These are phyloP conservation scores for Trametes cingulata DNA, from an alignment of 768 basidiomycete species.

Conservation along the genomic window DNA sequence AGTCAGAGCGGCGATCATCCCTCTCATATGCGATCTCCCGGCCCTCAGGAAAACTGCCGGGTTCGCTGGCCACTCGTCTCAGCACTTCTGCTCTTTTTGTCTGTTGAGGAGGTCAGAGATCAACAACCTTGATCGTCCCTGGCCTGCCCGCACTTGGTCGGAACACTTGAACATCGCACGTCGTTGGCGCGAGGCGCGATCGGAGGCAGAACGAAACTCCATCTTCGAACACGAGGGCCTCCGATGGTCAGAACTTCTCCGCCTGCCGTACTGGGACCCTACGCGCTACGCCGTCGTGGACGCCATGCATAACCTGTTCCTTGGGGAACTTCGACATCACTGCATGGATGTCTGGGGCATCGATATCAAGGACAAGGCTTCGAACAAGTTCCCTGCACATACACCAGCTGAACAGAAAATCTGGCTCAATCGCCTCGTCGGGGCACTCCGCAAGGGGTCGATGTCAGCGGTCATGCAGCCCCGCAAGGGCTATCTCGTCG, in stretches of 20 bases:
- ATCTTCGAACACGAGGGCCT: constrained; percentile 25
- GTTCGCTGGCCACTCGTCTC: constrained; percentile 23
- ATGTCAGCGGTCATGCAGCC: not conserved
- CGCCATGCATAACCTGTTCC: constrained; percentile 31
- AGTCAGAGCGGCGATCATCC: constrained; percentile 10
- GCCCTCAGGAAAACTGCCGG: constrained; percentile 33
- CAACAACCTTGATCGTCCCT: not conserved
- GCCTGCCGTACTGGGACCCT: constrained; percentile 32
- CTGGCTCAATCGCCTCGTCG: not conserved
- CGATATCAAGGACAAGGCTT: not conserved
- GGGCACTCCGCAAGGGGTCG: not conserved
- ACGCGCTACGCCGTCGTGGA: constrained; percentile 24
- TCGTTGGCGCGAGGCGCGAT: constrained; percentile 21
- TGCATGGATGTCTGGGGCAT: not conserved
- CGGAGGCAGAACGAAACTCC: not conserved
- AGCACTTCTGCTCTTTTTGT: constrained; percentile 38
- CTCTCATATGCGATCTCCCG: constrained; percentile 36
- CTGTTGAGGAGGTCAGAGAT: not conserved
- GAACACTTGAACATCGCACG: not conserved
- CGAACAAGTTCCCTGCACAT: not conserved
- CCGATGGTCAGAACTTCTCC: constrained; percentile 24
- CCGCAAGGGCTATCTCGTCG: not conserved
- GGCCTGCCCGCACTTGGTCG: not conserved
- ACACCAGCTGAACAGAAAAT: not conserved
- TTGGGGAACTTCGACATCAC: not conserved